Conservation (phyloP, 768 basidiomycete species). For the Tricholomella constricta region DNA sequence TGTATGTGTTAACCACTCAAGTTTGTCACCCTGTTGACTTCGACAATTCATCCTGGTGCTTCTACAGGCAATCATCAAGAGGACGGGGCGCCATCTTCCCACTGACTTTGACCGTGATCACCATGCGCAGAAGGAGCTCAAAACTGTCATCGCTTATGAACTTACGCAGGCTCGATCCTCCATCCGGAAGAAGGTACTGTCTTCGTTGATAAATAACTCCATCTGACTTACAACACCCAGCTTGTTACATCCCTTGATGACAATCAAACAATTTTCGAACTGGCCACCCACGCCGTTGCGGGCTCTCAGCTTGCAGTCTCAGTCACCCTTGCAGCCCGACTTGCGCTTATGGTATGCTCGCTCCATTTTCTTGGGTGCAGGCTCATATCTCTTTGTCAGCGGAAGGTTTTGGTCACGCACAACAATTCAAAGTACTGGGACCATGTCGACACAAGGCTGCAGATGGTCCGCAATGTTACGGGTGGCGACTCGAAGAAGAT, state of each 20-base stretch:
- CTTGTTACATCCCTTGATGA: too few species aligned
- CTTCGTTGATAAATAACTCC: neutral
- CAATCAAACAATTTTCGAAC: too few species aligned
- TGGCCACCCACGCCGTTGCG: constrained; percentile 18
- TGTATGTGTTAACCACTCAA: constrained; percentile 10
- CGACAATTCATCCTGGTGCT: neutral
- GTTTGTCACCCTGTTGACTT: neutral
- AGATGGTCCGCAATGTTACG: constrained; percentile 7
- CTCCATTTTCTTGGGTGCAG: neutral
- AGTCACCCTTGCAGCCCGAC: constrained; percentile 14
- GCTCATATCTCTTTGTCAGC: constrained; percentile 4
- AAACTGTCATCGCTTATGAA: constrained; percentile 13
- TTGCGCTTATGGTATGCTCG: constrained; percentile 24
- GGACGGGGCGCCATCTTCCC: constrained; percentile 19
- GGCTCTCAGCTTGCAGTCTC: constrained; percentile 14
- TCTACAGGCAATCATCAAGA: constrained; percentile 16
- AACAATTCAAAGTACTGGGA: constrained; percentile 15
- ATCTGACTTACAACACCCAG: too few species aligned
- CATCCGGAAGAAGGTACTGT: constrained; percentile 22
- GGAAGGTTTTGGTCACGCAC: constrained; percentile 9
- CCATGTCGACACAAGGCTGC: constrained; percentile 13
- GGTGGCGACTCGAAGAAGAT: constrained; percentile 10
- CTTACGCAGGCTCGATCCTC: constrained; percentile 22
- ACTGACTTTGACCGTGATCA: constrained; percentile 21
- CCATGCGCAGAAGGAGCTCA: constrained; percentile 18